Conservation (phyloP, 176 grass and related monocot genomes). For the Puya raimondii region DNA sequence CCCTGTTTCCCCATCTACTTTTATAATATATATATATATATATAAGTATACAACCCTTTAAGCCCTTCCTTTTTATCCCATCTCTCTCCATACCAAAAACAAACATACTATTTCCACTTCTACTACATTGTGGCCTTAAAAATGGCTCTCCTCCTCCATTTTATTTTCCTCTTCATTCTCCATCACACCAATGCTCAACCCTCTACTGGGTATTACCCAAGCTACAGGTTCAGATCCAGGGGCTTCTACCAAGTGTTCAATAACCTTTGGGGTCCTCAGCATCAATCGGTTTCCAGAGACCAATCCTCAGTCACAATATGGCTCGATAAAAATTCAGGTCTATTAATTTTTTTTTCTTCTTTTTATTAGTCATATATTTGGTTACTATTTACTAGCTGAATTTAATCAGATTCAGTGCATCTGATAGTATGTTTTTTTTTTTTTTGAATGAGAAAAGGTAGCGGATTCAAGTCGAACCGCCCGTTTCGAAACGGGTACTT, state of each 20-base stretch:
- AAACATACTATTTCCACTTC: no score
- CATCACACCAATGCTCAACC: conserved; percentile 27
- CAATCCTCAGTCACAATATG: conserved; percentile 38
- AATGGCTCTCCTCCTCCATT: background rate
- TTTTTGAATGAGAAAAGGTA: conserved; percentile 8
- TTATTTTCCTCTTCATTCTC: conserved; percentile 5
- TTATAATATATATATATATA: no score
- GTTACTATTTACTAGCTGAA: background rate
- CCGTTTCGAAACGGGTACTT: conserved; percentile 50
- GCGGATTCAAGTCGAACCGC: conserved; percentile 57
- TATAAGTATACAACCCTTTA: no score
- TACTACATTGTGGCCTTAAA: no score
- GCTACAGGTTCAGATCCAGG: conserved; percentile 14
- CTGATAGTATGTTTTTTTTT: background rate
- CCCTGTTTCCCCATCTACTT: no score
- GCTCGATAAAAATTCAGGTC: conserved; percentile 56
- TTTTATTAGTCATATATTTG: conserved; percentile 1
- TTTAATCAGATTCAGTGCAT: background rate
- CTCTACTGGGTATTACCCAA: conserved; percentile 40
- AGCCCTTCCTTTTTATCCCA: no score
- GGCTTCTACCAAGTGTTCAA: conserved; percentile 36
- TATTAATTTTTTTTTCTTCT: background rate
- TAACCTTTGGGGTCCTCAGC: conserved; percentile 53
- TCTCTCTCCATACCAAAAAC: no score
- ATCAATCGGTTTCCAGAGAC: conserved; percentile 31